Evolutionary conservation across 495 filamentous ascomycete species (phyloP), one percentile per base, ranked within the genome.

Genomic region (Xylaria intraflava): DNA sequence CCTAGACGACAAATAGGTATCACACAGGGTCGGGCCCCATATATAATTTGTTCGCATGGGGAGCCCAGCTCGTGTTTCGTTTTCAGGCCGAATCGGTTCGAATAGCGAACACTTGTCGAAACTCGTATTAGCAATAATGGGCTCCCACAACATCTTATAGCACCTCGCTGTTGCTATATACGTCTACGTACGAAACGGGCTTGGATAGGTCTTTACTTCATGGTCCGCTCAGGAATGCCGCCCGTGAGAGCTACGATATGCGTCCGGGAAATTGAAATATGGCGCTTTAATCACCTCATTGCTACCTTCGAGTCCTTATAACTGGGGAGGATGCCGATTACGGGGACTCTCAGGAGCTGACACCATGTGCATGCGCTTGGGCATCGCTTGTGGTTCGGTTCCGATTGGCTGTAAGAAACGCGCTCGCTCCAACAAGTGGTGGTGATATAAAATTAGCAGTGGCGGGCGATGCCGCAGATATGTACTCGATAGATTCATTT

Each of bases 261-360:
- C n/a, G 7, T 47, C 27, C 19, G 14, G 7, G 19, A 17, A 35
- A 35, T 7, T 14, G 2, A 10, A 19, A 38, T 27, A 30, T 7
- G 17, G 11, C 2, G 24, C 36, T n/a, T 7, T 17, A 42, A n/a
- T 6, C 12, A 20, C 31, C 33, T 38, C 49, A 51, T 2, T 43
- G 16, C 38, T 51, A 17, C 49, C 49, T 24, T 51, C 49, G 8
- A 51, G 38, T 38, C 43, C 49, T 6, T 36, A 51, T 26, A 51
- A 4, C 11, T 31, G 23, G 9, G 49, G 43, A 33, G 16, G 2
- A 33, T 51, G 49, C 6, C 17, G 10, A 31, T 29, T 36, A 7
- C 17, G 39, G 11, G 7, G 3, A 17, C 43, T 43, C 8, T 26
- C 29, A 7, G 39, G 35, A 35, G 8, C 11, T 3, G 30, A 36